phyloP scores from a whole-genome alignment of 2,329 filamentous ascomycete species.

The Lasiodiplodia gonubiensis region DNA sequence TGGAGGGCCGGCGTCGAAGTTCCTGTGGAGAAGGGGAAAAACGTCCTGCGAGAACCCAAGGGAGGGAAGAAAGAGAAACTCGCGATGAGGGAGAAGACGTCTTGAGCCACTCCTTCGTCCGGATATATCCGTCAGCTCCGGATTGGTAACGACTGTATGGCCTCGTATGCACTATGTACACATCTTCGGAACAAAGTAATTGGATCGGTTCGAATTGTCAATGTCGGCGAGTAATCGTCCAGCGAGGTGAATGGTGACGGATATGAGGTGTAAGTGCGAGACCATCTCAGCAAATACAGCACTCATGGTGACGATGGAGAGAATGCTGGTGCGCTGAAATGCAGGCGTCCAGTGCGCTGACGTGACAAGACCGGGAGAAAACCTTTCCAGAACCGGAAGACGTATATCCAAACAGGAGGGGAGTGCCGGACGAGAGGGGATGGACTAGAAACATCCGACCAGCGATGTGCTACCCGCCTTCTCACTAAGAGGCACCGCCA shows the following conservation, averaged over 20 bases:
- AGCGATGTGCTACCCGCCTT: neutral
- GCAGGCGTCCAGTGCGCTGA: neutral
- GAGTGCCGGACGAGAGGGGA: neutral
- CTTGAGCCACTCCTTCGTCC: neutral
- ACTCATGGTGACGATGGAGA: neutral
- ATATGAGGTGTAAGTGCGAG: neutral
- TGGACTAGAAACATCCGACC: neutral
- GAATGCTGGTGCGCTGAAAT: neutral
- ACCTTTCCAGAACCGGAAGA: neutral
- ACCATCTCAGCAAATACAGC: neutral
- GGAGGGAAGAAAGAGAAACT: neutral
- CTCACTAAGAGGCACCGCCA: neutral
- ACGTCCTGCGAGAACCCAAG: neutral
- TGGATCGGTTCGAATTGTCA: neutral
- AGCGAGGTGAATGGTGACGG: neutral
- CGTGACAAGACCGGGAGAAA: neutral
- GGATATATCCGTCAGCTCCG: slow-evolving; percentile 6
- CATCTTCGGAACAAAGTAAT: neutral
- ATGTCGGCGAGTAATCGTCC: neutral
- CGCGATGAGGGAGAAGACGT: neutral
- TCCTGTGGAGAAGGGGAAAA: neutral
- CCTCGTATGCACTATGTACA: slow-evolving; percentile 16
- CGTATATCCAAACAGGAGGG: neutral
- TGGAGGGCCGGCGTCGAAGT: neutral
- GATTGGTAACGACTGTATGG: slow-evolving; percentile 22